These are phyloP conservation scores for Diphasiastrum complanatum DNA, from an alignment of 83 land plant genomes.

Conservation along the genomic window DNA sequence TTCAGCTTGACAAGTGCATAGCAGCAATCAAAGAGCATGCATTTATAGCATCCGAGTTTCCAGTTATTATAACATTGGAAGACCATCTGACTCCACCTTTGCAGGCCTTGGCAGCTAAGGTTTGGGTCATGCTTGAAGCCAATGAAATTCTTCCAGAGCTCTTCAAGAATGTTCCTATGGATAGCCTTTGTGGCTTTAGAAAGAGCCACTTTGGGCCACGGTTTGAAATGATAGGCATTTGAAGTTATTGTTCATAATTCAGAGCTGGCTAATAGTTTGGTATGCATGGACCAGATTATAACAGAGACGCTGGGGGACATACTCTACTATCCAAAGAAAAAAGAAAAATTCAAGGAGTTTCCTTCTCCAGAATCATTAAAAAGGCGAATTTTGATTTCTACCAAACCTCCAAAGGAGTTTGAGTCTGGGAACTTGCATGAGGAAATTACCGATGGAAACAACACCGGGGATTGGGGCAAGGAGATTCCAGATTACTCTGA, in stretches of 20 bases:
- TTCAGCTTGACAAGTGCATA: conserved; percentile 48
- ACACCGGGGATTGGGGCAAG: conserved; percentile 11
- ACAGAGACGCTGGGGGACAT: conserved; percentile 53
- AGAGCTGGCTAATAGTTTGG: background rate
- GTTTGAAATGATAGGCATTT: background rate
- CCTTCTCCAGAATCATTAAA: conserved; percentile 84
- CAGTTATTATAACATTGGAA: conserved; percentile 61
- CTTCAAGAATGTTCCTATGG: background rate
- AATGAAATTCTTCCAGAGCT: background rate
- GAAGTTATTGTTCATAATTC: background rate
- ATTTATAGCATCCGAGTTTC: conserved; percentile 50
- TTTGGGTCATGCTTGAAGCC: conserved; percentile 7
- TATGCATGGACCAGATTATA: conserved; percentile 45
- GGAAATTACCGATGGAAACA: conserved; percentile 6
- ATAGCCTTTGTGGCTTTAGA: background rate
- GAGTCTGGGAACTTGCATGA: conserved; percentile 8
- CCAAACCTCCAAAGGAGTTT: conserved; percentile 82
- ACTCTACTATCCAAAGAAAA: conserved; percentile 51
- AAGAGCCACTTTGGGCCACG: background rate
- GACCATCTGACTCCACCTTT: conserved; percentile 57
- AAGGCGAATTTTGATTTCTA: conserved; percentile 51
- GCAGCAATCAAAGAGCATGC: conserved; percentile 57
- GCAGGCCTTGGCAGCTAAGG: conserved; percentile 66
- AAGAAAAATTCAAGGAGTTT: conserved; percentile 47
- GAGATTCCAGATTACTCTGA: conserved; percentile 1